A percentile compares a stretch with the other conserved stretches of the same genome.
phyloP scores from a whole-genome alignment of 768 basidiomycete species.

The Stropharia rugosoannulata region DNA sequence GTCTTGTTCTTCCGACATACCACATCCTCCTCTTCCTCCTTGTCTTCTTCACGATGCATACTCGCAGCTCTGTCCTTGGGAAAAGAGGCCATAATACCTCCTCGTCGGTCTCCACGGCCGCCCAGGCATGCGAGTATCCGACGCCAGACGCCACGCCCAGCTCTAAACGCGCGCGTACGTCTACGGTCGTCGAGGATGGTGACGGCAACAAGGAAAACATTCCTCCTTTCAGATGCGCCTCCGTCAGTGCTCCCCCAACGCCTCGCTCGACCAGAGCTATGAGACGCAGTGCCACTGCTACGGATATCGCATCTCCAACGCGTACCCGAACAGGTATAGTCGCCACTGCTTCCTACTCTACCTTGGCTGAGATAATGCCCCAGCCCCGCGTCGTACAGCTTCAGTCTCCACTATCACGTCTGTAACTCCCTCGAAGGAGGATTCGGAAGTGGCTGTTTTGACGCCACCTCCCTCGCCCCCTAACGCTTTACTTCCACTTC shows the following conservation, averaged over 20 bases:
- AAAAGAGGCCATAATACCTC: conserved; percentile 44
- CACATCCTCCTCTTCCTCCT: conserved; percentile 22
- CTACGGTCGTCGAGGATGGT: conserved; percentile 42
- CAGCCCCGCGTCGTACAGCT: conserved; percentile 46
- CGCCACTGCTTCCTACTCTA: neutral
- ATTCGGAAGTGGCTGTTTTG: conserved; percentile 42
- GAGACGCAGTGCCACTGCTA: conserved; percentile 36
- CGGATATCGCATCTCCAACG: conserved; percentile 34
- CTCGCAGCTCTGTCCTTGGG: conserved; percentile 51
- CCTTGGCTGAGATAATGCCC: conserved; percentile 11
- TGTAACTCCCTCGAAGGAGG: conserved; percentile 43
- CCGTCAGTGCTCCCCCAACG: conserved; percentile 30
- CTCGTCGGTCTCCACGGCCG: conserved; percentile 21
- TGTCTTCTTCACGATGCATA: conserved; percentile 34
- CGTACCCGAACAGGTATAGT: conserved; percentile 45
- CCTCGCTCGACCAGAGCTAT: conserved; percentile 41
- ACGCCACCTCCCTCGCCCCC: conserved; percentile 69
- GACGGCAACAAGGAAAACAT: conserved; percentile 79
- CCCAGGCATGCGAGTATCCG: conserved; percentile 37
- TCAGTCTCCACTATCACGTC: conserved; percentile 47
- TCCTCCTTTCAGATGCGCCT: conserved; percentile 52
- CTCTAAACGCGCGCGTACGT: conserved; percentile 61
- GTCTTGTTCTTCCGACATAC: conserved; percentile 19
- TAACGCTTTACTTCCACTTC: conserved; percentile 44
- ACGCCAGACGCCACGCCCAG: conserved; percentile 67